Conservation (phyloP, 2,329 filamentous ascomycete species). For the Alternaria sp. region DNA sequence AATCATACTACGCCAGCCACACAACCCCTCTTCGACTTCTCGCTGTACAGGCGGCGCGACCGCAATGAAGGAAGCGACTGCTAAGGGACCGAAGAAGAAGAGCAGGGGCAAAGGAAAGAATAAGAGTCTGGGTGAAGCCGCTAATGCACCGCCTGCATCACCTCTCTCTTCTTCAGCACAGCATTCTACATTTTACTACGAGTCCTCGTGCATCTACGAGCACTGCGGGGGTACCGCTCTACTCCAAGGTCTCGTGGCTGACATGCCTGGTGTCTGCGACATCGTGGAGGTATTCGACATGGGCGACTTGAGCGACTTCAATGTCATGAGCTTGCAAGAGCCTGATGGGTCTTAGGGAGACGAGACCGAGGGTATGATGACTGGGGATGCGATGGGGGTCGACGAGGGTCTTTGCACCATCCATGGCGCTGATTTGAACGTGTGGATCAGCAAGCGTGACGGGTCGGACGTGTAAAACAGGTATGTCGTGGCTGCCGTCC, state of each 20-base stretch:
- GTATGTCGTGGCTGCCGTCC: too few species aligned
- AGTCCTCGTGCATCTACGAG: background rate
- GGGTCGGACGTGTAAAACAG: too few species aligned
- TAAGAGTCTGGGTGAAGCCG: too few species aligned
- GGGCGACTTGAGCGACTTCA: background rate
- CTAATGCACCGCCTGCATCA: background rate
- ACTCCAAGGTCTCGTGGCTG: background rate
- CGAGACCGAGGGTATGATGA: background rate
- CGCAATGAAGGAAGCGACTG: too few species aligned
- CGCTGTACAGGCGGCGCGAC: too few species aligned
- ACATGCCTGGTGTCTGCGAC: background rate
- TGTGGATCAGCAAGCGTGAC: background rate
- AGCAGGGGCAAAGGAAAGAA: too few species aligned
- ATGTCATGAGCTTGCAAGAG: background rate
- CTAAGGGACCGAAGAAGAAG: too few species aligned
- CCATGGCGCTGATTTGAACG: background rate
- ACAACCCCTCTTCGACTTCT: too few species aligned
- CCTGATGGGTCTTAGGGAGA: background rate
- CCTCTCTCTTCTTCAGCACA: background rate
- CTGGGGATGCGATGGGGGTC: background rate
- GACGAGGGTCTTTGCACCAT: background rate
- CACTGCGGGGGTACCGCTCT: background rate
- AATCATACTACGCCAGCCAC: too few species aligned
- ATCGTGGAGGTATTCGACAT: background rate
- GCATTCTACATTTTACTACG: background rate